Percentiles rank a stretch among this genome's conserved stretches.
Evolutionary conservation across 208 protist species (phyloP).

Genomic region (Acanthamoeba royreba): DNA sequence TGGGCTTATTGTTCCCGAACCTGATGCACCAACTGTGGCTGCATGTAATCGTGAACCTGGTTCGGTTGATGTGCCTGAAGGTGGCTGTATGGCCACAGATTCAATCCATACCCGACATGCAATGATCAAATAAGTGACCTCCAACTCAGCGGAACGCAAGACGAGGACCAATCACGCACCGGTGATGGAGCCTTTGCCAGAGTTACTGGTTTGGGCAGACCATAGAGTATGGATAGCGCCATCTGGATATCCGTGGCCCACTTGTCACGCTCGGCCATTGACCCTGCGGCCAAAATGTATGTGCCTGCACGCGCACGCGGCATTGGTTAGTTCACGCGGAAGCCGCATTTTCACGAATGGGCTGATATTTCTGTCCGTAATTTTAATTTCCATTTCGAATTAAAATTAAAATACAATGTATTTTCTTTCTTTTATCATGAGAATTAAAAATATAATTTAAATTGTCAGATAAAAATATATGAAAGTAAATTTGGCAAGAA

Average conservation of each 20-base stretch:
- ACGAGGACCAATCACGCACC: not conserved
- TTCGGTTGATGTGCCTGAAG: too few species aligned
- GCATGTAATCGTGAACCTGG: too few species aligned
- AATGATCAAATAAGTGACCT: not conserved
- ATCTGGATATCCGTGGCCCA: not conserved
- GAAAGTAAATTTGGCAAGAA: not conserved
- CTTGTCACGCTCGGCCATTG: not conserved
- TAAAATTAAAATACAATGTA: not conserved
- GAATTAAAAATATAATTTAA: too few species aligned
- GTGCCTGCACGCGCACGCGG: not conserved
- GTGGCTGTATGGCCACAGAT: too few species aligned
- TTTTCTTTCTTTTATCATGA: too few species aligned
- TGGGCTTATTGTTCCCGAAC: too few species aligned
- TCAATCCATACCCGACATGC: too few species aligned
- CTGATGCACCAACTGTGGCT: too few species aligned
- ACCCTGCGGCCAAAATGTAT: not conserved
- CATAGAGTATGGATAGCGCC: conserved; percentile 1
- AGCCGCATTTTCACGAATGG: not conserved
- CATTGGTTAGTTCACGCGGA: not conserved
- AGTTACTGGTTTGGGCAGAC: not conserved
- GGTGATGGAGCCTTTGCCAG: not conserved
- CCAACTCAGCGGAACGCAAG: not conserved
- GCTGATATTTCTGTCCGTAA: not conserved
- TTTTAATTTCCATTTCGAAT: not conserved
- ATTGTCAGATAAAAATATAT: too few species aligned